Percentiles rank a stretch among this genome's conserved stretches.
Evolutionary conservation across 148 eudicot genomes (phyloP).

Genomic region (Silene latifolia): DNA sequence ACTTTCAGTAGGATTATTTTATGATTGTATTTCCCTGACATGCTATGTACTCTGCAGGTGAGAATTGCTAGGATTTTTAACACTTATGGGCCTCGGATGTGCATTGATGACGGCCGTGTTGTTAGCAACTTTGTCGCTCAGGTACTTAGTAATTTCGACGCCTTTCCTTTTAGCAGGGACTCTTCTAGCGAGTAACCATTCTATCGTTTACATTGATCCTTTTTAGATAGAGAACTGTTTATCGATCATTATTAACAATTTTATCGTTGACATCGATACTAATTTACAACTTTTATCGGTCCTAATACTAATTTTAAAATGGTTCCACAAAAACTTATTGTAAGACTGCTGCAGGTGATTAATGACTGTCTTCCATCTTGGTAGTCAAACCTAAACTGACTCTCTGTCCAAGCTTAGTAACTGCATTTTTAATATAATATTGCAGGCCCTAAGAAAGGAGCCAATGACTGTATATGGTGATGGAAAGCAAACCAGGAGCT

Average conservation of each 20-base stretch:
- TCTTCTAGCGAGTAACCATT: background rate
- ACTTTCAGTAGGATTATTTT: background rate
- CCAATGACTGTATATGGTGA: conserved; percentile 97
- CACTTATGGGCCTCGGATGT: conserved; percentile 97
- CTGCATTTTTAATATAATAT: background rate
- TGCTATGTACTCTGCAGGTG: conserved; percentile 43
- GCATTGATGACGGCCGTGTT: conserved; percentile 98
- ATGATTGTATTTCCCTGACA: background rate
- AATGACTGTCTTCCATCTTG: background rate
- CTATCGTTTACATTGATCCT: background rate
- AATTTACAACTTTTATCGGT: too few relatives aligned
- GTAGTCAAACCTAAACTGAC: background rate
- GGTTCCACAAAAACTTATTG: background rate
- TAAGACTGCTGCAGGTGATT: conserved; percentile 24
- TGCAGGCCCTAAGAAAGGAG: conserved; percentile 93
- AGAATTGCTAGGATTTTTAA: conserved; percentile 98
- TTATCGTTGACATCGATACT: too few relatives aligned
- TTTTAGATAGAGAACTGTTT: background rate
- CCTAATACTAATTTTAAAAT: too few relatives aligned
- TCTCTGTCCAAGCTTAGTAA: background rate
- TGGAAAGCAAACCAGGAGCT: conserved; percentile 97
- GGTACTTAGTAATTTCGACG: conserved; percentile 30
- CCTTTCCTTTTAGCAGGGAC: too few relatives aligned
- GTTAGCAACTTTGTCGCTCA: conserved; percentile 99
- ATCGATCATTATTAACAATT: too few relatives aligned